phyloP scores from a whole-genome alignment of 768 basidiomycete genomes.

The Rhodotorula graminis region DNA sequence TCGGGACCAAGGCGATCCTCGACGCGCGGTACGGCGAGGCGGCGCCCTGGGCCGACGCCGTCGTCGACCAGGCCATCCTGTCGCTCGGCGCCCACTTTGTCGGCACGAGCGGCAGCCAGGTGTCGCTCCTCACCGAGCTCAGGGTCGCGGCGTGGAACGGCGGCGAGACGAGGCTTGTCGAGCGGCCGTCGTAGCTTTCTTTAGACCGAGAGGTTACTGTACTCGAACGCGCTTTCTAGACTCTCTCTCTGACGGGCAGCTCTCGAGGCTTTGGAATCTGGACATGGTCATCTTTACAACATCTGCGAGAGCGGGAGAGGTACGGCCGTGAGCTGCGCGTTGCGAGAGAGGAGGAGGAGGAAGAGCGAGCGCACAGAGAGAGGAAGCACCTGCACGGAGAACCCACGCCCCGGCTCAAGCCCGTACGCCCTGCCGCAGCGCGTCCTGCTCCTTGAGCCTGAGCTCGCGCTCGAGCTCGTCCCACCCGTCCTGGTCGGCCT shows the following conservation, averaged over 20 bases:
- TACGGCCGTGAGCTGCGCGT: too few species aligned
- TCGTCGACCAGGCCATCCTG: conserved; percentile 35
- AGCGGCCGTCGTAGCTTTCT: conserved; percentile 13
- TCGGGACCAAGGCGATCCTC: conserved; percentile 10
- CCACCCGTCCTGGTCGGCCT: conserved; percentile 3
- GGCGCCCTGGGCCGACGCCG: conserved; percentile 29
- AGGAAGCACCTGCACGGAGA: too few species aligned
- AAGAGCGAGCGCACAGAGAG: too few species aligned
- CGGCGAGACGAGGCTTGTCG: conserved; percentile 19
- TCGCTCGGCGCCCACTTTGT: conserved; percentile 22
- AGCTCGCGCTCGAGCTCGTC: conserved; percentile 11
- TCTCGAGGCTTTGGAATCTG: too few species aligned
- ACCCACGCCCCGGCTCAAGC: background rate
- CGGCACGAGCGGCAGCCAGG: conserved; percentile 32
- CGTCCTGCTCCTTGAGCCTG: background rate
- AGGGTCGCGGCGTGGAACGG: conserved; percentile 36
- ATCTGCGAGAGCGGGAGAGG: too few species aligned
- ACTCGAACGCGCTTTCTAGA: too few species aligned
- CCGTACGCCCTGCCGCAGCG: background rate
- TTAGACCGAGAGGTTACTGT: too few species aligned
- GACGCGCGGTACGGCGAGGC: conserved; percentile 22
- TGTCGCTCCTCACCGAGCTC: conserved; percentile 22
- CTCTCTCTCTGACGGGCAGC: too few species aligned
- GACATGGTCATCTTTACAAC: too few species aligned
- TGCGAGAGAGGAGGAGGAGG: too few species aligned